A percentile compares a stretch with the other conserved stretches of the same genome.
phyloP scores from a whole-genome alignment of 1,139 yeast genomes.

The Saccharomyces uvarum region DNA sequence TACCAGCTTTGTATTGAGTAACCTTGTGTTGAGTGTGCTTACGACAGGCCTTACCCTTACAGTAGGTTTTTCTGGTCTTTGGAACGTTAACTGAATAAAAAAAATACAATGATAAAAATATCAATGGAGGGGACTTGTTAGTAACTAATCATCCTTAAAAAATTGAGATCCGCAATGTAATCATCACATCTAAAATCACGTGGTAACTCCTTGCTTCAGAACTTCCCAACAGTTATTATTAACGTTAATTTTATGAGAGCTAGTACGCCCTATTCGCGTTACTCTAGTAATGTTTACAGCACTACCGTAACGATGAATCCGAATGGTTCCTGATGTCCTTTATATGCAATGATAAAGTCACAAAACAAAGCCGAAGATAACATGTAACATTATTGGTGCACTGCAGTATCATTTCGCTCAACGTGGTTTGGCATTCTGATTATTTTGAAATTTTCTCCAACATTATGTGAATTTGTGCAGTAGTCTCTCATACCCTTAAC shows the following conservation, averaged over 20 bases:
- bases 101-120: not conserved
- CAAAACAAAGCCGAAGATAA: no score
- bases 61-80: constrained; percentile 99
- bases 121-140: not conserved
- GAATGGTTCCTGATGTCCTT: no score
- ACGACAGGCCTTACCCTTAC: constrained; percentile 98
- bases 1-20: constrained; percentile 99
- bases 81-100: constrained; percentile 85
- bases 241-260: no score
- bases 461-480: not conserved
- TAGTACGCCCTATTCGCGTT: no score
- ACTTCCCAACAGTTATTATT: no score
- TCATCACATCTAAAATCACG: not conserved
- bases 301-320: no score
- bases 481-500: not conserved
- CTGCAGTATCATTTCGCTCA: no score
- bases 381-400: no score
- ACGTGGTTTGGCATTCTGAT: not conserved
- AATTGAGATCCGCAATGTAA: not conserved
- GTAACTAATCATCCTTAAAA: not conserved
- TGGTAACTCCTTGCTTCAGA: no score
- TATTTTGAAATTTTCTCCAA: not conserved
- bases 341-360: no score
- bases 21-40: constrained; percentile 99
- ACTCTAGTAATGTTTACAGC: no score